These are phyloP conservation scores for Onygena corvina DNA, from an alignment of 2,329 filamentous ascomycete species.

Conservation along the genomic window DNA sequence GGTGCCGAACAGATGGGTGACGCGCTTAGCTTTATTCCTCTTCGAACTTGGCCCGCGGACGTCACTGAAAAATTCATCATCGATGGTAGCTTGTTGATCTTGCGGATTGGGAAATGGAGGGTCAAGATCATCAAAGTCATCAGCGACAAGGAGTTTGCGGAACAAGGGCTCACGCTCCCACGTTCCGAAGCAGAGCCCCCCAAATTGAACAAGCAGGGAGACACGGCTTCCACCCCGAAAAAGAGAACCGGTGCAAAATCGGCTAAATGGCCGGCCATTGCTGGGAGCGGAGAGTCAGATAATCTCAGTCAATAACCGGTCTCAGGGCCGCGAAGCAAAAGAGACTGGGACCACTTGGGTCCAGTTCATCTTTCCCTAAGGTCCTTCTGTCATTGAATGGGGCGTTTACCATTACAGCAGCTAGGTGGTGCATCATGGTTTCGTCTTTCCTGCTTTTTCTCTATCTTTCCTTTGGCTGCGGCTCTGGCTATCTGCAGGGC, in stretches of 20 bases:
- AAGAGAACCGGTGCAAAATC: constrained; percentile 2
- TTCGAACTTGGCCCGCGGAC: constrained; percentile 33
- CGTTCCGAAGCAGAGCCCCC: background rate
- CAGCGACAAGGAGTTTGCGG: constrained; percentile 42
- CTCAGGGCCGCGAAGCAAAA: too few species aligned
- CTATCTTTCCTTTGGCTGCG: too few species aligned
- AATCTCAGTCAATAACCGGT: background rate
- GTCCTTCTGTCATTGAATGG: too few species aligned
- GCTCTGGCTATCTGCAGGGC: too few species aligned
- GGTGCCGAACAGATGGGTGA: constrained; percentile 33
- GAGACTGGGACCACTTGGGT: too few species aligned
- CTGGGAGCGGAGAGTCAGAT: background rate
- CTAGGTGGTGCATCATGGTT: too few species aligned
- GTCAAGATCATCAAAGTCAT: constrained; percentile 46
- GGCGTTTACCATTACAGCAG: too few species aligned
- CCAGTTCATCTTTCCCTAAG: too few species aligned
- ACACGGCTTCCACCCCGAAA: background rate
- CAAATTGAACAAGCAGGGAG: background rate
- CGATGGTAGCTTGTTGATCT: constrained; percentile 41
- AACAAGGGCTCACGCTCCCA: constrained; percentile 25
- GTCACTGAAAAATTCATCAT: constrained; percentile 40
- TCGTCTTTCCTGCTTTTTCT: too few species aligned
- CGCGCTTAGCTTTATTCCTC: constrained; percentile 39
- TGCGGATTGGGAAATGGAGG: constrained; percentile 50
- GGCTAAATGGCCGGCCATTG: background rate